Conservation (phyloP, 1,284 basidiomycete species). For the Fomitopsis palustris region DNA sequence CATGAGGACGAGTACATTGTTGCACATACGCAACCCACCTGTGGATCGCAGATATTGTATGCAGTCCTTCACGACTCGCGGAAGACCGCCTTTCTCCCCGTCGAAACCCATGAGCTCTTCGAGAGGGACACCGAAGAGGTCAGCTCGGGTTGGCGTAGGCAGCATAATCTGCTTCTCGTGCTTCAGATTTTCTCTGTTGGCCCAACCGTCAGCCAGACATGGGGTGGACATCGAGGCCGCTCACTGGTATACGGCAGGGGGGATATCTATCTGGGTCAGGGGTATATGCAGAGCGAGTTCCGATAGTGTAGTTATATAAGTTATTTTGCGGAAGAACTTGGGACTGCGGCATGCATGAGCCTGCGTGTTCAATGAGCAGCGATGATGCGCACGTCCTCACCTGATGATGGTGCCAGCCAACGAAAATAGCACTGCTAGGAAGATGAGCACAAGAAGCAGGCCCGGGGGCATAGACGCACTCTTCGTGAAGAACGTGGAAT, state of each 20-base stretch:
- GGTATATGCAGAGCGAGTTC: conserved; percentile 74
- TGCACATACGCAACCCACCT: conserved; percentile 31
- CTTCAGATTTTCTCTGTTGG: conserved; percentile 65
- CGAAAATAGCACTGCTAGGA: conserved; percentile 72
- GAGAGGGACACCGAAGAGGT: conserved; percentile 74
- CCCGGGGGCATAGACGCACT: conserved; percentile 41
- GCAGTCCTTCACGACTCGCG: conserved; percentile 74
- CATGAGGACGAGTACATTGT: conserved; percentile 2
- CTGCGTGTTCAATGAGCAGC: not conserved
- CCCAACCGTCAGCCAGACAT: not conserved
- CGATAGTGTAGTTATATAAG: conserved; percentile 68
- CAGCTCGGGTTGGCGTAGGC: conserved; percentile 54
- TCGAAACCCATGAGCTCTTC: conserved; percentile 79
- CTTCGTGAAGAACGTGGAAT: conserved; percentile 85
- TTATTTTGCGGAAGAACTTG: conserved; percentile 84
- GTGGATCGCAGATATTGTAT: conserved; percentile 67
- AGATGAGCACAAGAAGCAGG: not conserved
- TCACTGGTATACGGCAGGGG: conserved; percentile 76
- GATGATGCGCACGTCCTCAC: conserved; percentile 29
- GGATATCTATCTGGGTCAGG: conserved; percentile 81
- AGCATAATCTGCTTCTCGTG: conserved; percentile 65
- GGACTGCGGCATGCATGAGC: conserved; percentile 44
- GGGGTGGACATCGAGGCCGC: not conserved
- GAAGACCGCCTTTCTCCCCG: conserved; percentile 77
- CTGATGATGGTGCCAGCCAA: conserved; percentile 83